phyloP scores from a whole-genome alignment of 345 rosid genomes.

The Syzygium oleosum region DNA sequence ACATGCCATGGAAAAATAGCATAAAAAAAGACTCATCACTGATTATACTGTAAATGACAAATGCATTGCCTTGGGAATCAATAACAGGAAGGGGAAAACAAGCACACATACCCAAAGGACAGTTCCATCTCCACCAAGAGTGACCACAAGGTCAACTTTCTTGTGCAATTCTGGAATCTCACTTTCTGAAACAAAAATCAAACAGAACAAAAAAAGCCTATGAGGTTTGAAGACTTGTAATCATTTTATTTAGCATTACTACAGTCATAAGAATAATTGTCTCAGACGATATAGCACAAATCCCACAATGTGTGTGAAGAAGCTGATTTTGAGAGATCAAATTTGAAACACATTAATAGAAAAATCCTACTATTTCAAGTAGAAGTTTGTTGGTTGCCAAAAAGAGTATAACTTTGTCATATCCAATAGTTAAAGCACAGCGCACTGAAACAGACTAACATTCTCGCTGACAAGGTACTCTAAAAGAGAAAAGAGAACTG shows the following conservation, averaged over 20 bases:
- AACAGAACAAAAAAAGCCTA: background rate
- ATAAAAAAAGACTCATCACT: background rate
- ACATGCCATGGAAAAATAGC: background rate
- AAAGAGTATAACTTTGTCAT: background rate
- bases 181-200: constrained; percentile 39
- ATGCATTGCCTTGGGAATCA: background rate
- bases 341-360: background rate
- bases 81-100: background rate
- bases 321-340: background rate
- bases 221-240: background rate
- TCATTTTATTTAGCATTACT: background rate
- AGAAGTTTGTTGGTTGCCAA: background rate
- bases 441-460: background rate
- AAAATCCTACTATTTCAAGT: background rate
- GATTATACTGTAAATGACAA: background rate
- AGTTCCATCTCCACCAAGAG: constrained; percentile 99
- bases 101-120: constrained; percentile 80
- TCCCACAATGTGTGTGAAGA: background rate
- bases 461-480: background rate
- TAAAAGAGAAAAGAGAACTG: background rate
- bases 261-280: background rate
- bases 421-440: background rate
- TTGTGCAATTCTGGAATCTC: constrained; percentile 68
- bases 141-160: constrained; percentile 86
- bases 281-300: background rate